A percentile compares a stretch with the other conserved stretches of the same genome.
phyloP scores from a whole-genome alignment of 2,329 filamentous ascomycete species.

The Fusarium sp. region DNA sequence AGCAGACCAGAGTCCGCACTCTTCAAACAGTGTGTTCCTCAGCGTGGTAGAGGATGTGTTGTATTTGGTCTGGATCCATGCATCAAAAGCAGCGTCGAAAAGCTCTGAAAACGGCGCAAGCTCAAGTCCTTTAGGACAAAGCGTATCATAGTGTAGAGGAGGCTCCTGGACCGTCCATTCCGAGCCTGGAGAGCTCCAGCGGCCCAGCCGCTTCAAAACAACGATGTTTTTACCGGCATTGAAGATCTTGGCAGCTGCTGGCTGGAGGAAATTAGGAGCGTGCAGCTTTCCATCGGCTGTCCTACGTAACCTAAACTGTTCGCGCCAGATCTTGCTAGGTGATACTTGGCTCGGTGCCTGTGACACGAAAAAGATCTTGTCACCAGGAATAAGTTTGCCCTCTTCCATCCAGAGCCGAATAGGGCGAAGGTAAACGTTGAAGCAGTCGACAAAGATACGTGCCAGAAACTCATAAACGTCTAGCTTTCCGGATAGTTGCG shows the following conservation, averaged over 20 bases:
- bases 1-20: constrained; percentile 72
- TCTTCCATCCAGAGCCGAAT: constrained; percentile 86
- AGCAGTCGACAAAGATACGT: constrained; percentile 80
- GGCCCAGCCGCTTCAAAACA: constrained; percentile 78
- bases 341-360: constrained; percentile 66
- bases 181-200: constrained; percentile 53
- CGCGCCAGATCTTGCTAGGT: constrained; percentile 76
- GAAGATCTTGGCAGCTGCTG: constrained; percentile 78
- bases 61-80: constrained; percentile 82
- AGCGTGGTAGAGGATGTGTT: constrained; percentile 74
- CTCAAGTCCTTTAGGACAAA: constrained; percentile 59
- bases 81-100: constrained; percentile 75
- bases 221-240: constrained; percentile 89
- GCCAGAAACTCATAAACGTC: constrained; percentile 71
- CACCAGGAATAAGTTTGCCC: constrained; percentile 72
- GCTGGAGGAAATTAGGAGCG: constrained; percentile 78
- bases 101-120: constrained; percentile 78
- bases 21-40: constrained; percentile 71
- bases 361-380: constrained; percentile 80
- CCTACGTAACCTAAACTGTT: constrained; percentile 74
- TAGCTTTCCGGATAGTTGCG: constrained; percentile 75
- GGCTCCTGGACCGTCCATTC: constrained; percentile 50
- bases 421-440: constrained; percentile 82
- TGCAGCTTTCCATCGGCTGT: constrained; percentile 69
- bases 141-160: constrained; percentile 64